Evolutionary conservation across 129 eudicot genomes (phyloP).

Genomic region (Artemisia annua): DNA sequence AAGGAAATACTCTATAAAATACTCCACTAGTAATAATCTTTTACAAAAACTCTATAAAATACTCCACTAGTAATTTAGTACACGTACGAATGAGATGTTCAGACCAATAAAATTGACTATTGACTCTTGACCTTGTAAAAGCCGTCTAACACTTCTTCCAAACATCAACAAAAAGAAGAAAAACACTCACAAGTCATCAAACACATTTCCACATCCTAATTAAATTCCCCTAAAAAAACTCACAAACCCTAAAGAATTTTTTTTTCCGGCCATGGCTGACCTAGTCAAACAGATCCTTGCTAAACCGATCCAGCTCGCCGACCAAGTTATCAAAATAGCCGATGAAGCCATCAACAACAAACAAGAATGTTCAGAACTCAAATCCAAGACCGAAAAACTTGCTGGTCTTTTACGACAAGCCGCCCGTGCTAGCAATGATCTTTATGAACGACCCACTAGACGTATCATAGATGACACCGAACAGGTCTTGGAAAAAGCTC

Average conservation of each 20-base stretch:
- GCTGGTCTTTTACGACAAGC: conserved; percentile 52
- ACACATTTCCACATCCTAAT: no score
- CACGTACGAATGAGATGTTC: conserved; percentile 1
- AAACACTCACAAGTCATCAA: neutral
- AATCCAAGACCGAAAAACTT: conserved; percentile 47
- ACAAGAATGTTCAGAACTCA: conserved; percentile 48
- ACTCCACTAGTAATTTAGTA: neutral
- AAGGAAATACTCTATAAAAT: no score
- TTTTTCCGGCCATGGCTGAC: conserved; percentile 30
- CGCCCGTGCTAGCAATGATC: conserved; percentile 51
- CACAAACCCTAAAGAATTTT: no score
- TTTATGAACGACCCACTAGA: conserved; percentile 44
- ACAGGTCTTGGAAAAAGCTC: conserved; percentile 41
- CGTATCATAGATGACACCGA: conserved; percentile 51
- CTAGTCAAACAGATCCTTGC: conserved; percentile 41
- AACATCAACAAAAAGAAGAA: conserved; percentile 4
- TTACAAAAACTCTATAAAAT: no score
- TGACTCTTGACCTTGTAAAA: conserved; percentile 21
- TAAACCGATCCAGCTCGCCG: conserved; percentile 40
- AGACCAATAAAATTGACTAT: conserved; percentile 20
- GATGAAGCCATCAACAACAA: conserved; percentile 38
- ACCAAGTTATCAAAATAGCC: conserved; percentile 36
- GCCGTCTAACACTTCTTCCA: neutral
- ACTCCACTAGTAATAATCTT: no score
- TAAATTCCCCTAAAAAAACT: neutral